Evolutionary conservation across 306 rosid species (phyloP), one percentile per base, ranked within the genome.

Genomic region (Pyrus bretschneideri): DNA sequence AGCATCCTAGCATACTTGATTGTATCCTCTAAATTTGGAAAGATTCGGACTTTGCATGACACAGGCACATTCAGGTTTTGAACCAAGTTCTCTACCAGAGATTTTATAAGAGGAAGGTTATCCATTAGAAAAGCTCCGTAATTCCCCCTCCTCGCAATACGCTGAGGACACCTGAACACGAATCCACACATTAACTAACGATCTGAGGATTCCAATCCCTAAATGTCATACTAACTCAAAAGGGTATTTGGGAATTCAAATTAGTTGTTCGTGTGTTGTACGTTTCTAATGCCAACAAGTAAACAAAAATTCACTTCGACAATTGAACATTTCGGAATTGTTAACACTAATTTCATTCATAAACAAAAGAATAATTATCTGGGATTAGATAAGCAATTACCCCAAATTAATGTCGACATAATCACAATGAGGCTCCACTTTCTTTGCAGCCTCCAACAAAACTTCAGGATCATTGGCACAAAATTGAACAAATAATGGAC

Each of bases 41-140:
- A 96, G 77, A 92, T 80, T 11, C 98, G 89, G 78, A 96, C 93
- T 82, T 96, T 96, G 89, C 99, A 96, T 1, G 96, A 96, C 62
- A 96, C 98, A 8, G 98, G 98, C 69, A 92, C 93, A 67, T 88
- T 70, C 67, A 96, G 98, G 75, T 96, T 92, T 52, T 21, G 80
- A 81, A 95, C 89, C 86, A 96, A 80, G 23, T 96, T 96, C 76
- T 92, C 91, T 45, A 92, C 97, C 1, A 96, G 76, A 74, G 93
- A 85, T 83, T 89, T 92, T 44, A 92, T 91, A 31, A 92, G 89
- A 68, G 99, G 93, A 64, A 96, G 97, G 82, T 96, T 88, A 76
- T 92, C 97, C 99, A 96, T 96, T n/a, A 96, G 80, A 74, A 96
- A 96, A 64, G 98, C 98, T 61, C 99, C 98, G 77, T 96, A 92